phyloP scores from a whole-genome alignment of 345 rosid species.

The Bretschneidera sinensis region DNA sequence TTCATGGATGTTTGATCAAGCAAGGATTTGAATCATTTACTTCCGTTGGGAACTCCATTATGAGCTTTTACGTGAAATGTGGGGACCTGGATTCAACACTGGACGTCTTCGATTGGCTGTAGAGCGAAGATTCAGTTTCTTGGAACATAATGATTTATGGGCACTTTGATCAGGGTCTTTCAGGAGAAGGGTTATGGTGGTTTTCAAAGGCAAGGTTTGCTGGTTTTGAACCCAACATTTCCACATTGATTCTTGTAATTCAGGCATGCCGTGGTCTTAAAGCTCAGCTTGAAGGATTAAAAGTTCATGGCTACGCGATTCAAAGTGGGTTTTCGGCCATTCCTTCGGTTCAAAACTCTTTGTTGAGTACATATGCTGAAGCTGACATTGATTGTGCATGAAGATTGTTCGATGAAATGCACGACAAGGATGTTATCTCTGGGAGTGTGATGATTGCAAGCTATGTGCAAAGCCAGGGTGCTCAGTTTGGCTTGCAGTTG shows the following conservation, averaged over 20 bases:
- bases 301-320: slow-evolving; percentile 42
- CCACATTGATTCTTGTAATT: slow-evolving; percentile 55
- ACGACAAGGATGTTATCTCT: slow-evolving; percentile 52
- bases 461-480: slow-evolving; percentile 37
- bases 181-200: slow-evolving; percentile 43
- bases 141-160: slow-evolving; percentile 67
- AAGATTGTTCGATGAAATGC: slow-evolving; percentile 70
- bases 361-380: slow-evolving; percentile 34
- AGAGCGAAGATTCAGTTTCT: slow-evolving; percentile 49
- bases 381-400: slow-evolving; percentile 31
- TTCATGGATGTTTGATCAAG: slow-evolving; percentile 51
- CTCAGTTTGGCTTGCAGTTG: slow-evolving; percentile 34
- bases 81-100: slow-evolving; percentile 39
- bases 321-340: slow-evolving; percentile 41
- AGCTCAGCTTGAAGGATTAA: slow-evolving; percentile 18
- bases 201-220: slow-evolving; percentile 43
- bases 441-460: slow-evolving; percentile 63
- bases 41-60: slow-evolving; percentile 52
- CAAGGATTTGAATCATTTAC: slow-evolving; percentile 43
- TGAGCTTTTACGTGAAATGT: slow-evolving; percentile 57
- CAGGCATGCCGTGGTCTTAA: slow-evolving; percentile 33
- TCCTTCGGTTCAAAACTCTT: slow-evolving; percentile 51
- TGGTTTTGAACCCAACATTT: slow-evolving; percentile 51
- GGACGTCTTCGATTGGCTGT: slow-evolving; percentile 35
- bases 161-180: slow-evolving; percentile 35